These are phyloP conservation scores for Lactifluus rugatus DNA, from an alignment of 768 basidiomycete genomes.

Conservation along the genomic window DNA sequence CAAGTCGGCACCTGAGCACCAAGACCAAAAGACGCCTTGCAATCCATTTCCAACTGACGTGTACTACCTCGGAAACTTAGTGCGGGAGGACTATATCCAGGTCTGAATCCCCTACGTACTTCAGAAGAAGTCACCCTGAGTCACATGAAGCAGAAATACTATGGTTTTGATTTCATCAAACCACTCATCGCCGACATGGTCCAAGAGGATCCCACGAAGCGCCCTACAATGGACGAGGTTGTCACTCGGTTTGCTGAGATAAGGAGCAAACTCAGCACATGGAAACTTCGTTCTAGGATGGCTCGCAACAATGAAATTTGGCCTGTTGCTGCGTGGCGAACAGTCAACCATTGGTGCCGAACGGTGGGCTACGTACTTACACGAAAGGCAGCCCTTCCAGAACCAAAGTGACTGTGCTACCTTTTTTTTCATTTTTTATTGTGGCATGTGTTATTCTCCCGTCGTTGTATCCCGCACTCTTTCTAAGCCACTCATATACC, in stretches of 20 bases:
- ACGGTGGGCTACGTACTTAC: background rate
- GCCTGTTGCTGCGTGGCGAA: background rate
- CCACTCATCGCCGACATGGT: conserved; percentile 27
- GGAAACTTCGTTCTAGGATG: conserved; percentile 9
- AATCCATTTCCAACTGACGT: conserved; percentile 24
- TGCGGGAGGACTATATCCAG: conserved; percentile 12
- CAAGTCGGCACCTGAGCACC: conserved; percentile 21
- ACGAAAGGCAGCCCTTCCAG: conserved; percentile 5
- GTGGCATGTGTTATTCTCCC: background rate
- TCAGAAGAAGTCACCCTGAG: too few relatives aligned
- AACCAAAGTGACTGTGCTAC: background rate
- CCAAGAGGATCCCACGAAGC: conserved; percentile 26
- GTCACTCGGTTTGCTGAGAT: background rate
- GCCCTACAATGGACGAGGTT: conserved; percentile 23
- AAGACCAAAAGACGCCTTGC: background rate
- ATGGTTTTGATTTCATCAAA: conserved; percentile 7
- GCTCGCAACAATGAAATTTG: background rate
- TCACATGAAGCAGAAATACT: background rate
- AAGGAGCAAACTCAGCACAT: background rate
- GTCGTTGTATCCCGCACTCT: too few relatives aligned
- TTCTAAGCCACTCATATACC: too few relatives aligned
- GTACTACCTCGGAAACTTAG: conserved; percentile 23
- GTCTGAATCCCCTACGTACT: background rate
- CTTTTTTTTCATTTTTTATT: background rate
- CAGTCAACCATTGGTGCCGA: background rate